Base-by-base conservation (phyloP, 495 filamentous ascomycete genomes). In the Tuber brumale region DNA sequence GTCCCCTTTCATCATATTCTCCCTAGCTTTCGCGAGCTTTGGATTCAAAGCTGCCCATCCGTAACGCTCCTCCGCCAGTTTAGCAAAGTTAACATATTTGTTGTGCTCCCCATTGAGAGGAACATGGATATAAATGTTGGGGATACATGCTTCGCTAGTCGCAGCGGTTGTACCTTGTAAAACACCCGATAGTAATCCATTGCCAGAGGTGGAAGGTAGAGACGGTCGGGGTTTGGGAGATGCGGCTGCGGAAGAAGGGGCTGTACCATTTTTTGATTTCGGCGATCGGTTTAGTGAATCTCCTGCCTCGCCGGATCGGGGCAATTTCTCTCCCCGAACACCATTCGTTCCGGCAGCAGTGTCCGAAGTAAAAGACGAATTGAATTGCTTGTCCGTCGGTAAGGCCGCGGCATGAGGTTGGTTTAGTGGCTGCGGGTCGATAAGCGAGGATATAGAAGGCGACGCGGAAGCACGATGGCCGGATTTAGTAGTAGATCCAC, bases 31-130 rank as follows among this genome's bases (percentile, higher is more conserved):
- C 0, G 96, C 95, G 39, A 95, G 87, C 0, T 94, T 90, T 27
- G 95, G 95, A 82, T 99, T 94, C 69, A 98, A 86, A 1, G 95
- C 95, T 70, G 94, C 92, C 87, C 94, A 97, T 51, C 95, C 95
- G 83, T 98, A 98, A 74, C 89, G 90, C 72, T 97, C 94, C 83
- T 97, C 93, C 35, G 95, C 95, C 82, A 98, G 86, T 70, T 93
- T 93, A 77, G 95, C 94, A 81, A 98, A 97, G 83, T 98, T 98
- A 84, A 99, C 89, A 76, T 95, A 95, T 74, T 94, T 92, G 82
- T 97, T 95, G 23, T 87, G 89, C 77, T 92, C 90, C 42, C 92
- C 92, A 48, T 91, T 87, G 57, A 99, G 85, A 0, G 93, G 90
- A 75, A 99, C 89, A 72, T 93, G 90, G 3, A 99, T 85, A 75